These are phyloP conservation scores for Phalaenopsis aphrodite DNA, from an alignment of 106 monocot species.

Conservation along the genomic window DNA sequence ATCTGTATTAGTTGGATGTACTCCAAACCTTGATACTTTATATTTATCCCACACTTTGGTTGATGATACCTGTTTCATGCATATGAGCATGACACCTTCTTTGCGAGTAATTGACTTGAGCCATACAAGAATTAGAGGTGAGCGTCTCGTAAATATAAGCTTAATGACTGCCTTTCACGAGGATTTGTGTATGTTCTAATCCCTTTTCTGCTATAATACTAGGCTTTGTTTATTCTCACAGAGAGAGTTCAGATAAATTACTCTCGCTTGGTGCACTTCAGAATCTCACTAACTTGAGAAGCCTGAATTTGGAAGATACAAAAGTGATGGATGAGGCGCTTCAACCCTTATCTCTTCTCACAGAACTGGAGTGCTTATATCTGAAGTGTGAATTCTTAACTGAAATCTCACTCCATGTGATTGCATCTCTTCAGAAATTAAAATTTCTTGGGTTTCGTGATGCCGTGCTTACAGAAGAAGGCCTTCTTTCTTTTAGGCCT, in stretches of 20 bases:
- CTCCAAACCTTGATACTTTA: slow-evolving; percentile 50
- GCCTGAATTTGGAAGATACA: slow-evolving; percentile 77
- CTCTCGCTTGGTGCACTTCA: slow-evolving; percentile 36
- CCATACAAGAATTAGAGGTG: slow-evolving; percentile 68
- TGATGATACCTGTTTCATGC: slow-evolving; percentile 61
- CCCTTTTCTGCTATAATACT: slow-evolving; percentile 5
- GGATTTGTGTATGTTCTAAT: slow-evolving; percentile 22
- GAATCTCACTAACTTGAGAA: slow-evolving; percentile 52
- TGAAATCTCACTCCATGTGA: slow-evolving; percentile 38
- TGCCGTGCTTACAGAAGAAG: slow-evolving; percentile 48
- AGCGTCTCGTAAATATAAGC: neutral
- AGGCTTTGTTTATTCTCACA: slow-evolving; percentile 34
- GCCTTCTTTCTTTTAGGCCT: slow-evolving; percentile 44
- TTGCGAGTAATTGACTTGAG: slow-evolving; percentile 62
- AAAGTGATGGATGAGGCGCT: slow-evolving; percentile 46
- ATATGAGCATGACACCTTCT: slow-evolving; percentile 54
- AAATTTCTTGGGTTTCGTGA: slow-evolving; percentile 54
- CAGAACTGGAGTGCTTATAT: slow-evolving; percentile 47
- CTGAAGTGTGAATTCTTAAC: slow-evolving; percentile 72
- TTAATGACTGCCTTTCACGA: neutral
- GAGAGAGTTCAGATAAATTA: slow-evolving; percentile 19
- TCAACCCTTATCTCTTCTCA: slow-evolving; percentile 35
- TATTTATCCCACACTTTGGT: slow-evolving; percentile 59
- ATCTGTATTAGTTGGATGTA: slow-evolving; percentile 32
- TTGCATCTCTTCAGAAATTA: slow-evolving; percentile 49